phyloP scores from a whole-genome alignment of 1,139 yeast genomes.

The Schizosaccharomyces versatilis region DNA sequence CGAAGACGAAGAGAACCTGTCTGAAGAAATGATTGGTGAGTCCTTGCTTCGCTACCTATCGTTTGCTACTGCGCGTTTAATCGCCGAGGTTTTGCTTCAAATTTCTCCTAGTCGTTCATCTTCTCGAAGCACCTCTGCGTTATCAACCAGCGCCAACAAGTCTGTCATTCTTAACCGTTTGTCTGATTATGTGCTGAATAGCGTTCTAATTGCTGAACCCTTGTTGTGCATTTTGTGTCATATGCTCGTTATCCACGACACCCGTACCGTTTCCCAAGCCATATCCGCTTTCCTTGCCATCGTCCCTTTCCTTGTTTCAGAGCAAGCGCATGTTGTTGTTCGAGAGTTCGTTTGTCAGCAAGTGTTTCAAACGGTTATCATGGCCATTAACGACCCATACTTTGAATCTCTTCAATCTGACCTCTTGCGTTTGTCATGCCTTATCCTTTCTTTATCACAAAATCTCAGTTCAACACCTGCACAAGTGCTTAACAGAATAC shows the following conservation, averaged over 20 bases:
- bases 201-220: not conserved
- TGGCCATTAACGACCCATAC: constrained; percentile 1
- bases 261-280: not conserved
- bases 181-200: not conserved
- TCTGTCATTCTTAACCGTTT: not conserved
- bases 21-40: constrained; percentile 98
- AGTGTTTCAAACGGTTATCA: constrained; percentile 1
- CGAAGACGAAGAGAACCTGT: constrained; percentile 42
- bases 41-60: constrained; percentile 80
- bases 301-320: not conserved
- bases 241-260: not conserved
- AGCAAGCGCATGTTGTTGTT: not conserved
- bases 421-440: not conserved
- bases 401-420: not conserved
- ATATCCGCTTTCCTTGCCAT: not conserved
- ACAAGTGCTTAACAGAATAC: not conserved
- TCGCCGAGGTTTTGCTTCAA: constrained; percentile 16
- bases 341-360: constrained; percentile 1
- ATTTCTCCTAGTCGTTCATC: not conserved
- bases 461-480: not conserved
- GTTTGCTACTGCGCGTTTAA: constrained; percentile 71
- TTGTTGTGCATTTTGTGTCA: not conserved
- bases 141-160: not conserved
- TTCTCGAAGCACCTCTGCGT: not conserved
- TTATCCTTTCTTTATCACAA: not conserved